A percentile compares a stretch with the other conserved stretches of the same genome.
phyloP scores from a whole-genome alignment of 768 basidiomycete genomes.

The Chalciporus pseudorubinellus region DNA sequence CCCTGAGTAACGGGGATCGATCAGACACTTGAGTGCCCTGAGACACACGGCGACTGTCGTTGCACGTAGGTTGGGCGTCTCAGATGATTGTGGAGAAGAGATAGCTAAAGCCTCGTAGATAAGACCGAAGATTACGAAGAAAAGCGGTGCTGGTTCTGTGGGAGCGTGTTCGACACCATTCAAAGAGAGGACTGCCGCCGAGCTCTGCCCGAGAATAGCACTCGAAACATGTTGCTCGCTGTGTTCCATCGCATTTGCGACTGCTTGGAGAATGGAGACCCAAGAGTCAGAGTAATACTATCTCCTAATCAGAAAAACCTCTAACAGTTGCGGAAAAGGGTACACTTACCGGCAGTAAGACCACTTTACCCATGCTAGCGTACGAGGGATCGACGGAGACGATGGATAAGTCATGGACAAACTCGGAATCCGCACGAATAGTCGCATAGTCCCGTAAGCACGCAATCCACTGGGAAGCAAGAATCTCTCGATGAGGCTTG shows the following conservation, averaged over 20 bases:
- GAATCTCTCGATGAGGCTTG: slow-evolving; percentile 68
- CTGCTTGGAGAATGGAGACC: slow-evolving; percentile 79
- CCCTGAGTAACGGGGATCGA: slow-evolving; percentile 78
- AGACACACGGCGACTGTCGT: slow-evolving; percentile 60
- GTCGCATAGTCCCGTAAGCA: slow-evolving; percentile 90
- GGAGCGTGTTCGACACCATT: slow-evolving; percentile 28
- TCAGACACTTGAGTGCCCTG: slow-evolving; percentile 75
- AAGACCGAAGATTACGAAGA: slow-evolving; percentile 90
- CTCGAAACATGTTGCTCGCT: slow-evolving; percentile 66
- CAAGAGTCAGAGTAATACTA: slow-evolving; percentile 89
- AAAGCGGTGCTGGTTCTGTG: slow-evolving; percentile 72
- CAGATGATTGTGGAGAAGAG: slow-evolving; percentile 58
- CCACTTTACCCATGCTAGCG: slow-evolving; percentile 86
- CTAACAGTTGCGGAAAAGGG: no score
- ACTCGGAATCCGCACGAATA: slow-evolving; percentile 85
- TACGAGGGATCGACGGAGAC: slow-evolving; percentile 79
- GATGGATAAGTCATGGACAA: slow-evolving; percentile 70
- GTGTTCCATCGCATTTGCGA: slow-evolving; percentile 74
- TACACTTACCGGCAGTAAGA: slow-evolving; percentile 77
- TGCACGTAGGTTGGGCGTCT: slow-evolving; percentile 40
- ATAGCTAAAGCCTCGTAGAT: slow-evolving; percentile 83
- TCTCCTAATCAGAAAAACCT: not conserved
- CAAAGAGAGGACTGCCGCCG: slow-evolving; percentile 19
- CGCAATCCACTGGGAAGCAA: slow-evolving; percentile 86
- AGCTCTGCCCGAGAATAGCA: slow-evolving; percentile 73